Evolutionary conservation across 2,329 filamentous ascomycete species (phyloP), one percentile per base, ranked within the genome.

Genomic region (Dothideomycetidae sp.): DNA sequence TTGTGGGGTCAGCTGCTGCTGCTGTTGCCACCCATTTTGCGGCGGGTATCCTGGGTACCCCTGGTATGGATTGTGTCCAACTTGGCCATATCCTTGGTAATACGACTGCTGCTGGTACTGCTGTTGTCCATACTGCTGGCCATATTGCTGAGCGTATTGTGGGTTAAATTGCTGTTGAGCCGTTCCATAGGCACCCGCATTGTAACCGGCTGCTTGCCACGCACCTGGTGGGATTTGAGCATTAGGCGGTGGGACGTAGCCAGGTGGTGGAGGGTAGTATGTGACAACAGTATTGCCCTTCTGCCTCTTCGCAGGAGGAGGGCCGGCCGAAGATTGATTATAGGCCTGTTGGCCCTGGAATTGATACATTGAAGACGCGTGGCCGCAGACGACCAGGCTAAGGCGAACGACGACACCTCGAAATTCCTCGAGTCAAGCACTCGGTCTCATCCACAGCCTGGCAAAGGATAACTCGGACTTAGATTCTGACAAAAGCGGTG

Each of bases 231-330:
- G 33, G 7, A 40, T 29, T 13, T 36, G 38, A 7, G 38, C 38
- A 26, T 36, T 36, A 5, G 47, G 40, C 55, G 55, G 45, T 11
- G 34, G 40, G 13, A 50, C 55, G 43, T 66, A 66, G 10, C 62
- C 62, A n/a, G 62, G 62, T 18, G 64, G 64, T 29, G 63, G 64
- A 33, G 64, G 60, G 50, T 67, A 67, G 19, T 60, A 54, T 5
- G 64, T 68, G 42, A 67, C 65, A 45, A 67, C 55, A 5, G 62
- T 61, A 42, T 64, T 63, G 13, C 61, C 56, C 43, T 64, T 66
- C 39, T 48, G 36, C 37, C 58, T 61, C 48, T 67, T 68, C 2
- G 50, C 44, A 11, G 57, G 52, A 11, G 54, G 53, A 11, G 48
- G 48, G 11, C 51, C 50, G 36, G 13, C 19, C 28, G 33, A 21